Evolutionary conservation across 2,329 filamentous ascomycete genomes (phyloP).

Genomic region (Talaromyces sp.): DNA sequence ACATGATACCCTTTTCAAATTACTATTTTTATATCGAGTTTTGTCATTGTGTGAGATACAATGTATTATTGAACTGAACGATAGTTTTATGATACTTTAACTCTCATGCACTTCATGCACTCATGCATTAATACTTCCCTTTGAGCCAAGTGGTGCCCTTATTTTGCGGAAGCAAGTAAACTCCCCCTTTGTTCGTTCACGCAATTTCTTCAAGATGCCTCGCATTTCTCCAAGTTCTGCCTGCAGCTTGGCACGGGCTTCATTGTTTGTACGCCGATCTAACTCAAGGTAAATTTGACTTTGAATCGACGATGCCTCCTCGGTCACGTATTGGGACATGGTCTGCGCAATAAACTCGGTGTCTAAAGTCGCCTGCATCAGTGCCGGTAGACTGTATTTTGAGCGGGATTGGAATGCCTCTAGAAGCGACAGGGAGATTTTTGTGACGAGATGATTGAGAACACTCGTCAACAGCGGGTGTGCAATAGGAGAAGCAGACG

Average conservation of each 20-base stretch:
- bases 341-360: slow-evolving; percentile 97
- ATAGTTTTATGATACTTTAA: neutral
- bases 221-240: slow-evolving; percentile 86
- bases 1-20: slow-evolving; percentile 8
- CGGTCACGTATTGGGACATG: slow-evolving; percentile 80
- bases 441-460: slow-evolving; percentile 79
- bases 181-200: slow-evolving; percentile 75
- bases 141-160: slow-evolving; percentile 27
- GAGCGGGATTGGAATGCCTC: slow-evolving; percentile 65
- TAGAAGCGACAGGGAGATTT: slow-evolving; percentile 73
- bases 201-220: slow-evolving; percentile 72
- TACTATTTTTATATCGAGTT: neutral
- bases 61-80: neutral
- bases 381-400: slow-evolving; percentile 67
- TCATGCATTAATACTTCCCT: no score
- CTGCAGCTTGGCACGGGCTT: slow-evolving; percentile 72
- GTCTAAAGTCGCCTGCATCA: slow-evolving; percentile 96
- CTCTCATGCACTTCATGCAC: neutral
- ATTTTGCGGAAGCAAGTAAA: slow-evolving; percentile 78
- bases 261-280: slow-evolving; percentile 82
- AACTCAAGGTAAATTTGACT: slow-evolving; percentile 88
- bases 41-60: neutral
- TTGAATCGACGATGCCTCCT: slow-evolving; percentile 73
- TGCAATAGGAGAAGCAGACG: slow-evolving; percentile 58
- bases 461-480: slow-evolving; percentile 69